Base-by-base conservation (phyloP, 2,329 filamentous ascomycete genomes). In the Pseudohalonectria lignicola region DNA sequence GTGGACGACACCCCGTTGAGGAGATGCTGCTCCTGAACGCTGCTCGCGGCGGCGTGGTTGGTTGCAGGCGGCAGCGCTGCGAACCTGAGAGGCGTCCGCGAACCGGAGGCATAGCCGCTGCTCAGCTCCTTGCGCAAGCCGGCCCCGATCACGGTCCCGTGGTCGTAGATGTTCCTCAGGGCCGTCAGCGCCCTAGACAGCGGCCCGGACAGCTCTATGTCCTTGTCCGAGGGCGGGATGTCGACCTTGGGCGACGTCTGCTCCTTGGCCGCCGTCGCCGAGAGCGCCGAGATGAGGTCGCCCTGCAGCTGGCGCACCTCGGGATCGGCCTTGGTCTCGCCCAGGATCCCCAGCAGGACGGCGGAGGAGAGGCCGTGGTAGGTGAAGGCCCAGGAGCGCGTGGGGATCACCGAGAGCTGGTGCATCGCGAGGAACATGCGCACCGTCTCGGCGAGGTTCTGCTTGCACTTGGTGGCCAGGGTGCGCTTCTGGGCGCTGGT, bases 381-480 rank as follows among this genome's bases (percentile, higher is more conserved):
- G 1, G 76, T 81, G 43, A 80, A 80, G 0, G 76, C 76, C 76
- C 76, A 81, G 40, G 74, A 79, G 19, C 76, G 63, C 0, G 76
- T 81, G 1, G 76, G 76, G 34, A 80, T 79, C 8, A 77, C 71
- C 2, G 75, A 79, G 21, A 81, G 59, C 44, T 79, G 76, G 52
- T 81, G 76, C 76, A 81, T 81, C 13, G 76, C 73, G 17, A 81
- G 60, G 49, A 80, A 81, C 76, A 80, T 81, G 30, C 74, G 69
- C 10, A 81, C 76, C 11, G 76, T 80, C 50, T 80, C 75, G 5
- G 73, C 73, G 19, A 81, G 59, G 49, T 79, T 79, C 13, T 62
- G 56, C 50, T 77, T 78, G 60, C 76, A 81, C 41, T 69, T 67
- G 20, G 72, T 66, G 2, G 71, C 70, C 1, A 81, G 59, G 1